A percentile compares a stretch with the other conserved stretches of the same genome.
Conservation (phyloP, 106 monocot genomes). For the Posidonia australis region DNA sequence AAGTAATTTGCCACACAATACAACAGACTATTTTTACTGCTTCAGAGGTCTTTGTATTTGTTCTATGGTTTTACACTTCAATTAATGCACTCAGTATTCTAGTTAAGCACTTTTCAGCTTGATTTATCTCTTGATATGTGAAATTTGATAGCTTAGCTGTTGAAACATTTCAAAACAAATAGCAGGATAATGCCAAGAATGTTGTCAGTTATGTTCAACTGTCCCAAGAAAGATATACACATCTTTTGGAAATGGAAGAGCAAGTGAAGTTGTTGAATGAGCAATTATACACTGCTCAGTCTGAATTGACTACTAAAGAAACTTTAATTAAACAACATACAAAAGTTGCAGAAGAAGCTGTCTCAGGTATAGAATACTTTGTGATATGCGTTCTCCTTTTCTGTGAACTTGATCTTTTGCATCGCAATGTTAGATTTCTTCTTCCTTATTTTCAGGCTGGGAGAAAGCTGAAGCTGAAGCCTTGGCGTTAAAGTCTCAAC, state of each 20-base stretch:
- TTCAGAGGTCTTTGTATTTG: no score
- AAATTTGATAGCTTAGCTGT: neutral
- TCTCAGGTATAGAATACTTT: conserved; percentile 19
- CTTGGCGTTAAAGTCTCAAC: conserved; percentile 18
- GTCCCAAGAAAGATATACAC: conserved; percentile 14
- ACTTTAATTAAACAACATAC: conserved; percentile 21
- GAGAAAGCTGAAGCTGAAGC: conserved; percentile 34
- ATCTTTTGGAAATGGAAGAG: conserved; percentile 19
- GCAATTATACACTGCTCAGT: conserved; percentile 10
- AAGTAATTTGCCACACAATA: no score
- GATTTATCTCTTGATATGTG: neutral
- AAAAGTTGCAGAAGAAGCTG: conserved; percentile 31
- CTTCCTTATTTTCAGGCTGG: conserved; percentile 12
- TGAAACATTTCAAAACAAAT: neutral
- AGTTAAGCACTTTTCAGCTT: neutral
- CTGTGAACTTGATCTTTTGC: neutral
- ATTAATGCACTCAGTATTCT: no score
- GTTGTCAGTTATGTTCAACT: conserved; percentile 11
- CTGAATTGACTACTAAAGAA: conserved; percentile 17
- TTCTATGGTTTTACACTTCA: no score
- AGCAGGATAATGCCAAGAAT: conserved; percentile 12
- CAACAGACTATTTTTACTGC: no score
- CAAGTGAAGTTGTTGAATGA: conserved; percentile 18
- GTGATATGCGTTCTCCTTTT: neutral
- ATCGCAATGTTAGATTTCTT: neutral